Conservation (phyloP, 768 basidiomycete genomes). For the Mycena epipterygia region DNA sequence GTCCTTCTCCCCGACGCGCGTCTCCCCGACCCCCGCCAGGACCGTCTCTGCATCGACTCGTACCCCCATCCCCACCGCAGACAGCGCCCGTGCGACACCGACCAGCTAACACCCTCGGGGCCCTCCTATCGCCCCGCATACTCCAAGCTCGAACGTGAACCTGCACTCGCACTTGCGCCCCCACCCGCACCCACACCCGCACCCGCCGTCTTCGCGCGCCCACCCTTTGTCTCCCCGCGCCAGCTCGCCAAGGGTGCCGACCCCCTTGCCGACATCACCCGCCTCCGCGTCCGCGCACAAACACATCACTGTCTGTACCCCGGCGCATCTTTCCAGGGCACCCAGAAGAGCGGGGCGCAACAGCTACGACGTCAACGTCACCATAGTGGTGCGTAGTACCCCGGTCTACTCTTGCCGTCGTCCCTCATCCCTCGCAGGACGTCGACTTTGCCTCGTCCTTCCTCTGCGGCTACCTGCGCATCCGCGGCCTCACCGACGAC, state of each 20-base stretch:
- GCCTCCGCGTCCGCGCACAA: conserved; percentile 77
- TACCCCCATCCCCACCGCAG: not conserved
- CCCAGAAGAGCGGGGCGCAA: conserved; percentile 95
- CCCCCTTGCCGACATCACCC: conserved; percentile 83
- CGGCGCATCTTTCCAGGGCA: conserved; percentile 90
- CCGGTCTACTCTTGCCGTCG: conserved; percentile 23
- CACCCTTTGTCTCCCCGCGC: conserved; percentile 37
- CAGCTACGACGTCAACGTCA: conserved; percentile 94
- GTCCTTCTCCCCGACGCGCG: conserved; percentile 24
- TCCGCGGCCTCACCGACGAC: conserved; percentile 92
- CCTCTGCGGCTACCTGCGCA: conserved; percentile 93
- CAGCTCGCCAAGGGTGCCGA: conserved; percentile 46
- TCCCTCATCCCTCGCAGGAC: conserved; percentile 64
- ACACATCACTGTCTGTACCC: conserved; percentile 88
- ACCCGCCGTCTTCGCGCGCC: conserved; percentile 34
- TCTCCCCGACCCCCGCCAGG: conserved; percentile 20
- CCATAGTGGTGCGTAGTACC: conserved; percentile 80
- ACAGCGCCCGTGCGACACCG: not conserved
- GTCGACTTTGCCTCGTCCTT: conserved; percentile 90
- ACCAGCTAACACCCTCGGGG: conserved; percentile 1
- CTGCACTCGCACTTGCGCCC: conserved; percentile 30
- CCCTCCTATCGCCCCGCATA: conserved; percentile 34
- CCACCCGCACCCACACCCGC: conserved; percentile 23
- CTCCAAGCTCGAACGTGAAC: conserved; percentile 14
- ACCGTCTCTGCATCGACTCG: conserved; percentile 17